Evolutionary conservation across 305 asterid genomes (phyloP).

Genomic region (Euphrasia arctica): DNA sequence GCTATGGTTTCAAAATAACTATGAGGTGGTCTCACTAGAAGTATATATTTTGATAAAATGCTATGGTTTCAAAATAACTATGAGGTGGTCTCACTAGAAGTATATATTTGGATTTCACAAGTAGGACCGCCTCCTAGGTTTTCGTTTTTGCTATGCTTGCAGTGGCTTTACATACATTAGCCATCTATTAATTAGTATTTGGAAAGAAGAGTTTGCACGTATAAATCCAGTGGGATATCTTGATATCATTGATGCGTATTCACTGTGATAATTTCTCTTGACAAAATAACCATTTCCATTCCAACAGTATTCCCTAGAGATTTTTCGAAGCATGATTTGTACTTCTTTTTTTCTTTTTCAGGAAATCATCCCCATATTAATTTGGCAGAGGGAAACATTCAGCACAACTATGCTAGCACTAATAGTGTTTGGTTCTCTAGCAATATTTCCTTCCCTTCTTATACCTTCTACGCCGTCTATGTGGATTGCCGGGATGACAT

Average conservation of each 20-base stretch:
- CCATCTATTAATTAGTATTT: background rate
- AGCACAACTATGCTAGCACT: slow-evolving; percentile 56
- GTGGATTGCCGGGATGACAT: slow-evolving; percentile 95
- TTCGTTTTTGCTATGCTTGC: slow-evolving; percentile 1
- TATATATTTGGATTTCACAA: too few species aligned
- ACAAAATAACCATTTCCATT: background rate
- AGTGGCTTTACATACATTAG: background rate
- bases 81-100: too few species aligned
- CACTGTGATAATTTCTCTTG: slow-evolving; percentile 1
- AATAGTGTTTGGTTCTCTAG: slow-evolving; percentile 61
- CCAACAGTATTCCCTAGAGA: background rate
- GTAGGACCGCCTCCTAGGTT: too few species aligned
- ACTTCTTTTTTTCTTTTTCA: slow-evolving; percentile 27
- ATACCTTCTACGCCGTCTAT: slow-evolving; percentile 82
- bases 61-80: too few species aligned
- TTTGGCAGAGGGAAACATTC: slow-evolving; percentile 72
- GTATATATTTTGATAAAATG: too few species aligned
- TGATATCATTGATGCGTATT: background rate
- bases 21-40: too few species aligned
- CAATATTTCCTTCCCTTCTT: slow-evolving; percentile 58
- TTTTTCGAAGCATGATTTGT: slow-evolving; percentile 22
- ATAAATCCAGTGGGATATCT: background rate
- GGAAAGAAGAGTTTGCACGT: background rate
- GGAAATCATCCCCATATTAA: slow-evolving; percentile 71
- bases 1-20: too few species aligned